These are phyloP conservation scores for Asterophora parasitica DNA, from an alignment of 768 basidiomycete genomes.

Conservation along the genomic window DNA sequence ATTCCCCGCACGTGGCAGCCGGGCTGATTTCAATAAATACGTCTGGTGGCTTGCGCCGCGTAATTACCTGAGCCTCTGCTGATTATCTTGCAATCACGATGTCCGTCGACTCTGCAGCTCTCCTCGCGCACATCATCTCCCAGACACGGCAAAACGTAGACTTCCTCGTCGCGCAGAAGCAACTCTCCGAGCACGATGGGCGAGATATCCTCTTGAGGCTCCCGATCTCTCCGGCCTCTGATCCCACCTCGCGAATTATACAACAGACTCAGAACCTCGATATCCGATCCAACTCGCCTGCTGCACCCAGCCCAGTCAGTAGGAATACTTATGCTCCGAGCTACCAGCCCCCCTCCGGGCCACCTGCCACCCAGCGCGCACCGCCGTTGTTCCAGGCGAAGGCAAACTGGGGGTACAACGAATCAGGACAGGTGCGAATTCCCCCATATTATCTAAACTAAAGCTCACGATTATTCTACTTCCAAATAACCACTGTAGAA, in stretches of 20 bases:
- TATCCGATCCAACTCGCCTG: conserved; percentile 2
- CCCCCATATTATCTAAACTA: neutral
- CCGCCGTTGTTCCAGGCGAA: conserved; percentile 34
- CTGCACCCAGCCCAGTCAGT: conserved; percentile 7
- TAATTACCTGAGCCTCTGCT: no score
- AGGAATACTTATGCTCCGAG: neutral
- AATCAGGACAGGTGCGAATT: conserved; percentile 41
- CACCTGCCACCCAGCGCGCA: conserved; percentile 15
- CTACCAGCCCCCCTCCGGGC: conserved; percentile 2
- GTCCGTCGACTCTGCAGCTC: conserved; percentile 13
- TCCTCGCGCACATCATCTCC: conserved; percentile 41
- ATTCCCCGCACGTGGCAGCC: no score
- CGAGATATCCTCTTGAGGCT: conserved; percentile 43
- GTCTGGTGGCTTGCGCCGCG: no score
- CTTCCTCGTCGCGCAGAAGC: conserved; percentile 46
- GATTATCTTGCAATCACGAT: conserved; percentile 3
- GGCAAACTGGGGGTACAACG: conserved; percentile 66
- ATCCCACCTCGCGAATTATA: neutral
- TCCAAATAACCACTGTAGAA: conserved; percentile 39
- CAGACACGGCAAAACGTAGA: conserved; percentile 54
- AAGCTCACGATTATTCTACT: neutral
- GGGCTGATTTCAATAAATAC: no score
- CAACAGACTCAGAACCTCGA: conserved; percentile 8
- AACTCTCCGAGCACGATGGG: conserved; percentile 43
- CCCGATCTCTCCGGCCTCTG: conserved; percentile 8